These are phyloP conservation scores for Xeromyces bisporus DNA, from an alignment of 495 filamentous ascomycete genomes.

Conservation along the genomic window DNA sequence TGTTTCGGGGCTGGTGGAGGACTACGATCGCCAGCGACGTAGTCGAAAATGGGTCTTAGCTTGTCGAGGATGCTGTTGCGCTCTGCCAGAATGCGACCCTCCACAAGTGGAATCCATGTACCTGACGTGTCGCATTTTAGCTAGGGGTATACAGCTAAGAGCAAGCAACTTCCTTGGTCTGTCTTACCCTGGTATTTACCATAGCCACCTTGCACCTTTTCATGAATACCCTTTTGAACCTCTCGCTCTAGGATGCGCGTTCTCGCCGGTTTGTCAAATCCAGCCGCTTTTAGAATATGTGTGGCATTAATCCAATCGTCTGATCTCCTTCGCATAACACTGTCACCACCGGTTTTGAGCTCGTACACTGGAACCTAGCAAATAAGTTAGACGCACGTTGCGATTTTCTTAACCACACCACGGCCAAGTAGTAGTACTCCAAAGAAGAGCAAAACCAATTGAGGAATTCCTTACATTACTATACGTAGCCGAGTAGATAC, in stretches of 20 bases:
- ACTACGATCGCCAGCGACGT: conserved; percentile 62
- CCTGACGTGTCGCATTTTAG: conserved; percentile 30
- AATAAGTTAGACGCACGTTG: conserved; percentile 1
- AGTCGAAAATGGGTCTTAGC: conserved; percentile 78
- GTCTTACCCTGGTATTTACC: conserved; percentile 84
- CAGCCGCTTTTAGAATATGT: conserved; percentile 80
- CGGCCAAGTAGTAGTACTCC: too few species aligned
- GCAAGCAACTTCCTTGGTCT: too few species aligned
- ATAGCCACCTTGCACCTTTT: conserved; percentile 96
- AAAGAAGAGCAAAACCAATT: conserved; percentile 3
- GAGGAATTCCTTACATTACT: conserved; percentile 54
- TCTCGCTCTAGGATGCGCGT: conserved; percentile 92
- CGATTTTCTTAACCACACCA: too few species aligned
- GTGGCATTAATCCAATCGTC: conserved; percentile 95
- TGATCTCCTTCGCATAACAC: conserved; percentile 74
- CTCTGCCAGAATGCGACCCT: conserved; percentile 63
- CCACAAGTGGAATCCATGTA: conserved; percentile 85
- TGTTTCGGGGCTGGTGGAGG: conserved; percentile 92
- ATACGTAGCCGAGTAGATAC: conserved; percentile 80
- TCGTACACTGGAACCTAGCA: conserved; percentile 77
- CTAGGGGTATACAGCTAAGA: too few species aligned
- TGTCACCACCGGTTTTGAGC: conserved; percentile 58
- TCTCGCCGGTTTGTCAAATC: conserved; percentile 74
- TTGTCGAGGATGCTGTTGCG: conserved; percentile 74
- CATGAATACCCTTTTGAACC: conserved; percentile 87